Percentiles rank a stretch among this genome's conserved stretches.
Evolutionary conservation across 495 filamentous ascomycete species (phyloP).

Genomic region (Lasiosphaeria miniovina): DNA sequence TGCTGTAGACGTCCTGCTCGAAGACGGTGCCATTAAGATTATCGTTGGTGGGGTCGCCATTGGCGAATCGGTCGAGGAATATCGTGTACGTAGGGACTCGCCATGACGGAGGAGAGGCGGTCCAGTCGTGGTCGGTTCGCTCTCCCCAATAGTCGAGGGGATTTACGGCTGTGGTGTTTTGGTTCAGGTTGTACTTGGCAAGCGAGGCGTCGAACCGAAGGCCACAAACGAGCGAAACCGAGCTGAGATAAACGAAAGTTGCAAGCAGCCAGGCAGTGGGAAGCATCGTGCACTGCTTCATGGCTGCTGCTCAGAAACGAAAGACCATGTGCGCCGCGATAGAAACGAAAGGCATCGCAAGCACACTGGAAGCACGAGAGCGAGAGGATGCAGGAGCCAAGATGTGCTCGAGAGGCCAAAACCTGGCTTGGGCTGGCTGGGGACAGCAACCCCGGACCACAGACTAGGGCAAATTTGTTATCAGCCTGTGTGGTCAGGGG

Average conservation of each 20-base stretch:
- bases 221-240: constrained; percentile 8
- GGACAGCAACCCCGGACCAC: background rate
- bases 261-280: constrained; percentile 11
- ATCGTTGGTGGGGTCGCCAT: constrained; percentile 68
- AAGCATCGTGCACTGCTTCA: constrained; percentile 17
- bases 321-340: constrained; percentile 13
- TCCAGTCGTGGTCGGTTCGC: constrained; percentile 54
- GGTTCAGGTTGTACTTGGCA: constrained; percentile 56
- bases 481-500: constrained; percentile 9
- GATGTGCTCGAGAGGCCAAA: constrained; percentile 1
- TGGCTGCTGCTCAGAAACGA: constrained; percentile 13
- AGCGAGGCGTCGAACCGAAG: constrained; percentile 5
- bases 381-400: constrained; percentile 4
- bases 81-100: constrained; percentile 67
- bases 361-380: constrained; percentile 6
- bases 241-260: constrained; percentile 4
- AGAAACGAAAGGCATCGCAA: constrained; percentile 15
- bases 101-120: constrained; percentile 64
- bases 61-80: constrained; percentile 65
- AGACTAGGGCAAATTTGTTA: constrained; percentile 6
- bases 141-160: constrained; percentile 61
- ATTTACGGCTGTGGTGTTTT: constrained; percentile 54
- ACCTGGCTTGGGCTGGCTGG: background rate
- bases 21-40: constrained; percentile 64
- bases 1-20: constrained; percentile 63